Percentiles rank a stretch among this genome's conserved stretches.
Conservation (phyloP, 2,329 filamentous ascomycete species). For the Microdochium paspali region DNA sequence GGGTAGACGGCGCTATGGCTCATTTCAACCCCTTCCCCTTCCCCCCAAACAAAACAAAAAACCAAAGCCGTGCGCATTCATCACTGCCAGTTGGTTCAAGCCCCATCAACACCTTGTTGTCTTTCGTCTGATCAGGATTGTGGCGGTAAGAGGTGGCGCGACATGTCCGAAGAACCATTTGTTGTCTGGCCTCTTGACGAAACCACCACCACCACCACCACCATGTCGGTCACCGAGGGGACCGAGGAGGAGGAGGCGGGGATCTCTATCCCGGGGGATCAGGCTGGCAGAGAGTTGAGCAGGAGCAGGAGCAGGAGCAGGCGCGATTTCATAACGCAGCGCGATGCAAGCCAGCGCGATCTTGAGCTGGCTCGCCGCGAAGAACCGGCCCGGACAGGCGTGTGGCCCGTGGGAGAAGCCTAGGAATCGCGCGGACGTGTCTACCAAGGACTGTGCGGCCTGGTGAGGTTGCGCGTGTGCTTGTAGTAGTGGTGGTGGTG, state of each 20-base stretch:
- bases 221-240: too few relatives aligned
- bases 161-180: conserved; percentile 19
- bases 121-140: conserved; percentile 11
- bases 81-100: too few relatives aligned
- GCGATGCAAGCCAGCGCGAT: conserved; percentile 22
- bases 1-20: too few relatives aligned
- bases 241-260: too few relatives aligned
- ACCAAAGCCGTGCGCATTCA: too few relatives aligned
- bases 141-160: conserved; percentile 14
- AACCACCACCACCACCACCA: not conserved
- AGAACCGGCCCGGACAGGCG: conserved; percentile 27
- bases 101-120: too few relatives aligned
- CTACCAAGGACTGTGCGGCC: conserved; percentile 15
- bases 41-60: too few relatives aligned
- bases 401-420: conserved; percentile 26
- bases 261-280: too few relatives aligned
- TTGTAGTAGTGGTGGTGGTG: conserved; percentile 4
- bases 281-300: not conserved
- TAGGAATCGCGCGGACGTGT: conserved; percentile 22
- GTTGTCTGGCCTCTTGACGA: conserved; percentile 11
- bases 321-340: conserved; percentile 24
- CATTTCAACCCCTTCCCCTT: too few relatives aligned
- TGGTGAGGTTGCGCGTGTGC: conserved; percentile 1
- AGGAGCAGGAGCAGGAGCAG: conserved; percentile 3
- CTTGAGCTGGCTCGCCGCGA: conserved; percentile 28